phyloP scores from a whole-genome alignment of 2,329 filamentous ascomycete species.

The Ophiostoma populinum region DNA sequence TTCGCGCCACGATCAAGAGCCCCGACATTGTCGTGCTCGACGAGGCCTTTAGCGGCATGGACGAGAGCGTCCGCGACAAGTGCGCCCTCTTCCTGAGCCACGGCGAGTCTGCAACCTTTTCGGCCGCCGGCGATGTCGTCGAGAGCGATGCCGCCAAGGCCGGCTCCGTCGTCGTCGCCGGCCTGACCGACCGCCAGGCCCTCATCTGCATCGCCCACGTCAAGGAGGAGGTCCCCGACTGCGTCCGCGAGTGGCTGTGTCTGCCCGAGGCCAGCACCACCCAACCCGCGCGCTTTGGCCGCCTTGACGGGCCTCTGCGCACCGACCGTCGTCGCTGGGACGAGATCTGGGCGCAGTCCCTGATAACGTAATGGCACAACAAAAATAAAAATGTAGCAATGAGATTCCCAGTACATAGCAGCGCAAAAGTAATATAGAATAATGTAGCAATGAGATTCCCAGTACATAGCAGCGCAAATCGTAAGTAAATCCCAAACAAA shows the following conservation, averaged over 20 bases:
- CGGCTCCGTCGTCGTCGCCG: conserved; percentile 34
- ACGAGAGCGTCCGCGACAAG: conserved; percentile 65
- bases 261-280: conserved; percentile 59
- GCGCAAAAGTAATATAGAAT: background rate
- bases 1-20: conserved; percentile 64
- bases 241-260: conserved; percentile 70
- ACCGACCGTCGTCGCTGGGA: conserved; percentile 41
- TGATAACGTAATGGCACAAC: background rate
- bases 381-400: background rate
- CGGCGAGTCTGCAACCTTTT: conserved; percentile 35
- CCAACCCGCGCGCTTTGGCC: conserved; percentile 43
- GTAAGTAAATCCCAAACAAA: background rate
- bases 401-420: background rate
- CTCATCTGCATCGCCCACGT: conserved; percentile 87
- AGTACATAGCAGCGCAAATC: background rate
- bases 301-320: conserved; percentile 42
- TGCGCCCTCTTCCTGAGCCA: conserved; percentile 64
- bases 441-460: background rate
- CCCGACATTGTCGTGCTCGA: conserved; percentile 73
- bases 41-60: conserved; percentile 77
- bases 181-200: conserved; percentile 55
- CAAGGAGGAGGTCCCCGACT: conserved; percentile 74
- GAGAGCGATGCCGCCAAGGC: conserved; percentile 28
- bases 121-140: conserved; percentile 18
- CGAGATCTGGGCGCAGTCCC: conserved; percentile 39